Base-by-base conservation (phyloP, 441 rosid species). In the Biscutella auriculata region DNA sequence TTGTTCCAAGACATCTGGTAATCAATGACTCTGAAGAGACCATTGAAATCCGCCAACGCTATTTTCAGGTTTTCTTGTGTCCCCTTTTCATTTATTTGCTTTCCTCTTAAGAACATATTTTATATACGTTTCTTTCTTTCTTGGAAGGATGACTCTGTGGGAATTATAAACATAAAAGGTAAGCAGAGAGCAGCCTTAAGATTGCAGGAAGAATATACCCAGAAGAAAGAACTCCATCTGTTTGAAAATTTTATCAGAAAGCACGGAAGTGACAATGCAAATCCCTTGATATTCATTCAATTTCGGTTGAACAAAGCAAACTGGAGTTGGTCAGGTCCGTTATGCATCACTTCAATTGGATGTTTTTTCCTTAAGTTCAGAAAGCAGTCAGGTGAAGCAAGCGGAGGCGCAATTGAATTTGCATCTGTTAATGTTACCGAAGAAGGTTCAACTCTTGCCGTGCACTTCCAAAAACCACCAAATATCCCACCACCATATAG, bases 321-420 rank as follows among this genome's bases (percentile, higher is more conserved):
- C 44, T 66, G 76, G 62, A 67, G 79, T 68, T 93, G 96, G 98
- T 93, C 98, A 14, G 97, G 98, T 15, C 98, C 98, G 60, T 74
- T 88, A 57, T 87, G 97, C 75, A 82, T 87, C 72, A 79, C 88
- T 65, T 93, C 98, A 28, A 74, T 93, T 27, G 97, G 98, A 42
- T 67, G 87, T 32, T 93, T 93, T 73, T 88, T 83, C 75, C 73
- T 93, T 61, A 93, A 88, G 77, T 93, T 87, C 68, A 79, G 84
- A 65, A 85, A 77, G 56, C 83, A 76, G 48, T 62, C 79, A 43
- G 73, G 73, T 77, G 88, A 78, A 76, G 63, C 69, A 45, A 70
- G 65, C 61, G 73, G 36, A 26, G 56, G 58, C 59, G 73, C 64
- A 54, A 53, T 65, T 44, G 92, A 88, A 65, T 84, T 84, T 63